Evolutionary conservation across 1,139 yeast genomes (phyloP).

Genomic region (Debaryomyces robertsiae): DNA sequence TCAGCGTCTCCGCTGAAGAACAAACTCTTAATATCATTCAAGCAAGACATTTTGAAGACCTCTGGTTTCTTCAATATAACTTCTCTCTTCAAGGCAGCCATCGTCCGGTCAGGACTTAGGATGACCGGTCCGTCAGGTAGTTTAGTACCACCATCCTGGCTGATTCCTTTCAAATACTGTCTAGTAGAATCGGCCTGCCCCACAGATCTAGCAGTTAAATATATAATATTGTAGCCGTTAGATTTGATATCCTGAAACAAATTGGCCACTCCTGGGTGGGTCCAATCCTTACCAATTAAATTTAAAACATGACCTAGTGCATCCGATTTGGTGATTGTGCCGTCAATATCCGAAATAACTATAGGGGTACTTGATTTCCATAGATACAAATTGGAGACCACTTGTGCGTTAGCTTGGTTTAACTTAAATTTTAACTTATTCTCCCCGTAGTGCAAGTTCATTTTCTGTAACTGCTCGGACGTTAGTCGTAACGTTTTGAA

Average conservation of each 20-base stretch:
- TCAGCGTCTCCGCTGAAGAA: conserved; percentile 36
- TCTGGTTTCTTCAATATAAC: conserved; percentile 94
- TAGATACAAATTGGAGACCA: conserved; percentile 71
- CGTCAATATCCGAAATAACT: conserved; percentile 96
- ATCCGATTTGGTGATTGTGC: conserved; percentile 96
- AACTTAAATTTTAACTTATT: conserved; percentile 80
- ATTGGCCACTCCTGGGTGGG: conserved; percentile 94
- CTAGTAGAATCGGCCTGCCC: conserved; percentile 96
- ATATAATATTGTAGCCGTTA: conserved; percentile 92
- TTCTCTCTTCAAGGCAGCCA: conserved; percentile 91
- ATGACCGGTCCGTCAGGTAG: conserved; percentile 95
- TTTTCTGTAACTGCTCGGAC: conserved; percentile 78
- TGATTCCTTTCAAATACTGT: conserved; percentile 75
- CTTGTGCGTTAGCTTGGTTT: conserved; percentile 77
- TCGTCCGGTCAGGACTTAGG: conserved; percentile 92
- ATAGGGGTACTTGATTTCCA: conserved; percentile 89
- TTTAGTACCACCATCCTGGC: conserved; percentile 67
- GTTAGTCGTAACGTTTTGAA: conserved; percentile 91
- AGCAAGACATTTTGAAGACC: conserved; percentile 96
- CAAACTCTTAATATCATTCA: conserved; percentile 78
- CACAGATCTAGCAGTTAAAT: conserved; percentile 90
- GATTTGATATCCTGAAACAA: conserved; percentile 79
- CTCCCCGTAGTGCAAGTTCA: conserved; percentile 76
- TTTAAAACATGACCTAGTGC: conserved; percentile 96
- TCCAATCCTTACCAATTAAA: conserved; percentile 96